Evolutionary conservation across 805 yeast species (phyloP).

Genomic region (Candida stauntonica): DNA sequence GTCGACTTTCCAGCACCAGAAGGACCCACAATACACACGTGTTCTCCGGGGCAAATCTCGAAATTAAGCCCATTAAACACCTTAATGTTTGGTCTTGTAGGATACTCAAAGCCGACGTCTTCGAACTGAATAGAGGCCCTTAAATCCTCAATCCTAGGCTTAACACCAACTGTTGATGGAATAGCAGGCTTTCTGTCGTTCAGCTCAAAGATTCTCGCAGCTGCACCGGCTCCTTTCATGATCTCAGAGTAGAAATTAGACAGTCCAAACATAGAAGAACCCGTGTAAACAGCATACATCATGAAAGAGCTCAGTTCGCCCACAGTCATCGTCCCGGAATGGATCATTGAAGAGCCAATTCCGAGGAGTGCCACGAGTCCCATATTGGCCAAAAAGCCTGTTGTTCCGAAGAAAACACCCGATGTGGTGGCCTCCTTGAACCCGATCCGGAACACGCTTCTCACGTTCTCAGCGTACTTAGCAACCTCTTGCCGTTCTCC

Average conservation of each 20-base stretch:
- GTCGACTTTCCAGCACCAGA: conserved; percentile 96
- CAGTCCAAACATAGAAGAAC: conserved; percentile 85
- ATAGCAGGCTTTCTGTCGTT: conserved; percentile 74
- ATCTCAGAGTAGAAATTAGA: conserved; percentile 89
- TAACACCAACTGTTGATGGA: conserved; percentile 57
- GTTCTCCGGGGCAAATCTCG: conserved; percentile 71
- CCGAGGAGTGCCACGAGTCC: conserved; percentile 73
- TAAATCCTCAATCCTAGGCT: conserved; percentile 30
- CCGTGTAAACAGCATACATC: conserved; percentile 94
- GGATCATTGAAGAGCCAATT: conserved; percentile 79
- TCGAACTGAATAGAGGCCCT: conserved; percentile 50
- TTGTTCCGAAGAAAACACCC: conserved; percentile 72
- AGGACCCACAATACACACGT: conserved; percentile 94
- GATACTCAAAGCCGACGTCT: conserved; percentile 69
- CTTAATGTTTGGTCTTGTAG: conserved; percentile 70
- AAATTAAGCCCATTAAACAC: conserved; percentile 63
- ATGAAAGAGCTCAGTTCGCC: conserved; percentile 91
- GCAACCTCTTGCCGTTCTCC: conserved; percentile 77
- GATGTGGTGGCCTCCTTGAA: conserved; percentile 74
- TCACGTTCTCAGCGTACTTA: conserved; percentile 67
- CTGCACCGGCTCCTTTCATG: conserved; percentile 98
- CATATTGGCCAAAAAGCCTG: conserved; percentile 80
- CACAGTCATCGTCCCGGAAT: conserved; percentile 67
- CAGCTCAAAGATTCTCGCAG: conserved; percentile 84
- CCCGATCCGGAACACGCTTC: conserved; percentile 62